A percentile compares a stretch with the other conserved stretches of the same genome.
Conservation (phyloP, 1,139 yeast genomes). For the Torulaspora pretoriensis region DNA sequence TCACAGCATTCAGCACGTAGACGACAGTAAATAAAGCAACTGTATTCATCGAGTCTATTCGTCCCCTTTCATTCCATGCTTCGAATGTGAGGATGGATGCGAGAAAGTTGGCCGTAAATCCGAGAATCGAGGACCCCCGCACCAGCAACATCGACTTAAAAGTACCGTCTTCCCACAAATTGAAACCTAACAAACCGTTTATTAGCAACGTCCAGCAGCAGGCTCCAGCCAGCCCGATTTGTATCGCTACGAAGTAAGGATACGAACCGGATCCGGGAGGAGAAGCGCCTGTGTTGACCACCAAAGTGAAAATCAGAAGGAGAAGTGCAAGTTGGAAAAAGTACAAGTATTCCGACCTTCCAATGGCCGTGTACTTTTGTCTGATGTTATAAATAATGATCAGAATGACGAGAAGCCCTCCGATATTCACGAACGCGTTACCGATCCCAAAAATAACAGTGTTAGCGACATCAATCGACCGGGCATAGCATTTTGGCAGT, state of each 20-base stretch:
- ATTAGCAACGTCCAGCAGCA: constrained; percentile 63
- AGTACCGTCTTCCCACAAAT: constrained; percentile 93
- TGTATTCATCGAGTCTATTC: constrained; percentile 42
- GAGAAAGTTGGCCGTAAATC: constrained; percentile 63
- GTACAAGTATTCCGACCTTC: constrained; percentile 77
- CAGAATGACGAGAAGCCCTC: constrained; percentile 58
- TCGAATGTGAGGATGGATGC: constrained; percentile 70
- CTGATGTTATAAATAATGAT: constrained; percentile 77
- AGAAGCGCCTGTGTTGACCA: constrained; percentile 88
- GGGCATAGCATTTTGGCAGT: constrained; percentile 73
- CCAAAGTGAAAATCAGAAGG: constrained; percentile 58
- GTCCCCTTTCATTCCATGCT: constrained; percentile 48
- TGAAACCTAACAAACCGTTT: constrained; percentile 79
- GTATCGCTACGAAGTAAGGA: constrained; percentile 79
- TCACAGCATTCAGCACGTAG: constrained; percentile 65
- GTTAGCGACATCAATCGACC: constrained; percentile 83
- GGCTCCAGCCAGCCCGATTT: constrained; percentile 68
- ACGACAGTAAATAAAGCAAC: constrained; percentile 62
- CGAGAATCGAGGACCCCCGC: constrained; percentile 45
- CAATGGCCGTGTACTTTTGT: constrained; percentile 88
- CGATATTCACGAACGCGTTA: constrained; percentile 78
- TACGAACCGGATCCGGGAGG: constrained; percentile 77
- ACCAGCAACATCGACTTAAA: constrained; percentile 55
- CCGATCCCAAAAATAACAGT: constrained; percentile 92
- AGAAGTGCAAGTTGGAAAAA: constrained; percentile 61